Conservation (phyloP, 176 grass and related monocot species). For the Poa pratensis region DNA sequence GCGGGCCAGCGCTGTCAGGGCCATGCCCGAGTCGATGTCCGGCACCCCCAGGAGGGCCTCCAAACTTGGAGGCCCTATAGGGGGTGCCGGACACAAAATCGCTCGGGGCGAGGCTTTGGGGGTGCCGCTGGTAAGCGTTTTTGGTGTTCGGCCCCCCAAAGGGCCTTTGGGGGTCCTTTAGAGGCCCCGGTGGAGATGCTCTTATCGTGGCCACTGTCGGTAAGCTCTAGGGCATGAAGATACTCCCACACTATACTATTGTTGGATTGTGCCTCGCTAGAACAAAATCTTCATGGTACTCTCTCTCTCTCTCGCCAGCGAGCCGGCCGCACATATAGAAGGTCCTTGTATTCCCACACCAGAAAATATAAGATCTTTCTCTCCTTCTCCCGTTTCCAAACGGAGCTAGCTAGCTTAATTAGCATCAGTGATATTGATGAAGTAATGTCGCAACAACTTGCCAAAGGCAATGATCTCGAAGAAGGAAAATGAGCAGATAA, state of each 20-base stretch:
- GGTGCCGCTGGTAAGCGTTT: too few relatives aligned
- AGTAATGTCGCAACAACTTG: background rate
- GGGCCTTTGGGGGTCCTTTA: too few relatives aligned
- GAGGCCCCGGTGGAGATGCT: too few relatives aligned
- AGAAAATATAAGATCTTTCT: background rate
- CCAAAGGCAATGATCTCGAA: background rate
- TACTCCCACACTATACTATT: background rate
- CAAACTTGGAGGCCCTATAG: too few relatives aligned
- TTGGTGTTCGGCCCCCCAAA: too few relatives aligned
- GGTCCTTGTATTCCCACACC: background rate
- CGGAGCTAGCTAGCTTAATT: background rate
- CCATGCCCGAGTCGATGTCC: too few relatives aligned
- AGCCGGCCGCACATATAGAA: background rate
- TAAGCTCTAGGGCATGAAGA: background rate
- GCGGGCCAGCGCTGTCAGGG: too few relatives aligned
- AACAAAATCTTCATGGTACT: background rate
- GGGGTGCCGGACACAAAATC: too few relatives aligned
- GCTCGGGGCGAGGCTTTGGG: too few relatives aligned
- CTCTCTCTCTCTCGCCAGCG: too few relatives aligned
- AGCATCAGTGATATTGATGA: background rate
- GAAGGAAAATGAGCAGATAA: constrained; percentile 3
- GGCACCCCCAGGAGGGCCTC: too few relatives aligned
- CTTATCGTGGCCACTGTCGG: too few relatives aligned
- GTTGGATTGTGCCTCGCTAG: background rate
- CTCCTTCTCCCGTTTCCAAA: background rate